phyloP scores from a whole-genome alignment of 164 flowering plant genomes.

The Magnolia kwangsiensis region DNA sequence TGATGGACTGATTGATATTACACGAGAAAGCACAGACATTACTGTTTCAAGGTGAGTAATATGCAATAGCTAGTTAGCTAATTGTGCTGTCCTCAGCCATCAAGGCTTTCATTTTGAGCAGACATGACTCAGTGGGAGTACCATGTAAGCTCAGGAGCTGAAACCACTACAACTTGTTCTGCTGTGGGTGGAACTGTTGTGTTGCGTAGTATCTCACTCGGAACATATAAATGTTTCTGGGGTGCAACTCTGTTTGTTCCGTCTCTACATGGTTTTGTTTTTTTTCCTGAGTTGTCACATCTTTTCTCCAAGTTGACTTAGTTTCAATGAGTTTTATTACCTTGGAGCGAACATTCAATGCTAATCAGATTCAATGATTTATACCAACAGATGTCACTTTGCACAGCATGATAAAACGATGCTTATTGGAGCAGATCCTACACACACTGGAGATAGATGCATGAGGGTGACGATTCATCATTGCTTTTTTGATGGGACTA shows the following conservation, averaged over 20 bases:
- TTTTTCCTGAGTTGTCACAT: not conserved
- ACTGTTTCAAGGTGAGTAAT: conserved; percentile 65
- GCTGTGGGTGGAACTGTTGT: not conserved
- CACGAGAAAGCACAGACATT: conserved; percentile 74
- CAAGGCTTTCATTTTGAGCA: not conserved
- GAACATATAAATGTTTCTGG: not conserved
- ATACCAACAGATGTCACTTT: conserved; percentile 61
- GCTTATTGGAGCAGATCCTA: conserved; percentile 81
- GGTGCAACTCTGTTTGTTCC: not conserved
- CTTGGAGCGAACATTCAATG: not conserved
- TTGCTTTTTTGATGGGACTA: conserved; percentile 80
- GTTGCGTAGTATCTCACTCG: not conserved
- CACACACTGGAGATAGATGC: conserved; percentile 66
- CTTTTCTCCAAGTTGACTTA: too few relatives aligned
- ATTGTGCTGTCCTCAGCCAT: not conserved
- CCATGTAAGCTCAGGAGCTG: not conserved
- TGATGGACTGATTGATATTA: conserved; percentile 85
- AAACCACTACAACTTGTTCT: not conserved
- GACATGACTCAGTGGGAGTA: not conserved
- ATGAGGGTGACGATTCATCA: conserved; percentile 82
- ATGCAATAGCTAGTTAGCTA: not conserved
- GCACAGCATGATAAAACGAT: conserved; percentile 68
- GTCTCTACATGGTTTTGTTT: too few relatives aligned
- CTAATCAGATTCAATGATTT: conserved; percentile 1
- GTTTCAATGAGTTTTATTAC: not conserved